phyloP scores from a whole-genome alignment of 257 asterid species.

The Rauvolfia tetraphylla region DNA sequence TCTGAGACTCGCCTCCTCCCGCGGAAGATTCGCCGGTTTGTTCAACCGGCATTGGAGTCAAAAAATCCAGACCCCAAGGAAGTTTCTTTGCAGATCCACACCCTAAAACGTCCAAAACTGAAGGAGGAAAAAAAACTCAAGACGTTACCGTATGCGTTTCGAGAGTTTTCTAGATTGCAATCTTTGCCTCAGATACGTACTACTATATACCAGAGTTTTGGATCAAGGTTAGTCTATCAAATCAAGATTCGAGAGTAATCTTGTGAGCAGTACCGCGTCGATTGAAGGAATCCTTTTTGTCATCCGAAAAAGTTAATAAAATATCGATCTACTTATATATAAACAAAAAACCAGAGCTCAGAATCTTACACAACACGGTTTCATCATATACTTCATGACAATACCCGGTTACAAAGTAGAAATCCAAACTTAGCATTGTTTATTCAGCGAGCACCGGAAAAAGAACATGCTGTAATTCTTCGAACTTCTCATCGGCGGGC shows the following conservation, averaged over 20 bases:
- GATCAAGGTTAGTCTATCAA: not conserved
- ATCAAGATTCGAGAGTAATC: not conserved
- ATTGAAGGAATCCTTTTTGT: not conserved
- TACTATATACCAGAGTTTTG: too few species aligned
- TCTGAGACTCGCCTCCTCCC: constrained; percentile 44
- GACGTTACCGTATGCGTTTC: not conserved
- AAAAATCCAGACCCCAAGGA: not conserved
- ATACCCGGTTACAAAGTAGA: not conserved
- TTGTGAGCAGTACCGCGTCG: not conserved
- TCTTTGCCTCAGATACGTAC: not conserved
- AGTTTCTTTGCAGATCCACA: constrained; percentile 14
- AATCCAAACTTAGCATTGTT: not conserved
- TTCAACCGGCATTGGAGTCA: constrained; percentile 31
- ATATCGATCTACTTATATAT: not conserved
- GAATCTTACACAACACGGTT: not conserved
- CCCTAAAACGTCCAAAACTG: not conserved
- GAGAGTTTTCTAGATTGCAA: not conserved
- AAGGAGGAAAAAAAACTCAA: not conserved
- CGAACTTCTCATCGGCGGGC: not conserved
- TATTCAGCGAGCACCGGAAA: not conserved
- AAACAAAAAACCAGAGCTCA: not conserved
- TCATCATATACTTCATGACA: not conserved
- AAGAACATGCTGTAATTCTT: not conserved
- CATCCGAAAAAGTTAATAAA: not conserved
- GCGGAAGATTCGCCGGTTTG: constrained; percentile 35